A percentile compares a stretch with the other conserved stretches of the same genome.
phyloP scores from a whole-genome alignment of 352 stramenopile species.

The Globisporangium okanoganense region DNA sequence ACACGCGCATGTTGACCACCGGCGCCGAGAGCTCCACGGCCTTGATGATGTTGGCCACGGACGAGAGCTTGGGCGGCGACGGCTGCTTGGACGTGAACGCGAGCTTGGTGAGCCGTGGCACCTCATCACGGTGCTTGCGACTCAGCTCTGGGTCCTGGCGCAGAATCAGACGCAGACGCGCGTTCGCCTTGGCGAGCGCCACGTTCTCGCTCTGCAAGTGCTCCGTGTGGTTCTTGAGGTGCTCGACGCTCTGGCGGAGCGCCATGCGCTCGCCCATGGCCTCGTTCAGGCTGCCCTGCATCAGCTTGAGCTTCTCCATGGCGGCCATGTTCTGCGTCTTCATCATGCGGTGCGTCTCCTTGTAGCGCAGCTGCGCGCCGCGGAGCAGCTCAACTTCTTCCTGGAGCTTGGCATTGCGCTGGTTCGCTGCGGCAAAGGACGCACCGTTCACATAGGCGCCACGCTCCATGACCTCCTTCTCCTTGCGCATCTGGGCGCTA shows the following conservation, averaged over 20 bases:
- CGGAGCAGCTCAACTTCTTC: constrained; percentile 40
- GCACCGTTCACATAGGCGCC: constrained; percentile 84
- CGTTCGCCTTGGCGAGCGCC: constrained; percentile 81
- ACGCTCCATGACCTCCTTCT: constrained; percentile 89
- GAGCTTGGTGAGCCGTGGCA: constrained; percentile 79
- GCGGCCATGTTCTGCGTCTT: constrained; percentile 76
- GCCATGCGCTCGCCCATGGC: constrained; percentile 68
- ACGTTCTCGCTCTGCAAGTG: constrained; percentile 81
- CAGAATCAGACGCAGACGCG: constrained; percentile 75
- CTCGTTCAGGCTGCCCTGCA: constrained; percentile 73
- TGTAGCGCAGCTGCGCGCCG: constrained; percentile 45
- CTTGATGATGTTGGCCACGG: constrained; percentile 40
- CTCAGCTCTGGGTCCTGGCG: constrained; percentile 83
- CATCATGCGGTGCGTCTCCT: constrained; percentile 78
- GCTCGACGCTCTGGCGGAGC: constrained; percentile 67
- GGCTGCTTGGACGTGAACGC: constrained; percentile 67
- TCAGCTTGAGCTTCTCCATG: constrained; percentile 79
- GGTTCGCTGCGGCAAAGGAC: constrained; percentile 82
- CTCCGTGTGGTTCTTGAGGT: constrained; percentile 70
- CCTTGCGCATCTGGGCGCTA: constrained; percentile 79
- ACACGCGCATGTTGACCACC: constrained; percentile 37
- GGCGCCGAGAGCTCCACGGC: constrained; percentile 35
- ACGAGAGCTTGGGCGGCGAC: constrained; percentile 35
- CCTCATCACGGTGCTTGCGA: constrained; percentile 81
- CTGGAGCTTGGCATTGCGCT: constrained; percentile 81